A percentile compares a stretch with the other conserved stretches of the same genome.
phyloP scores from a whole-genome alignment of 2,329 filamentous ascomycete species.

The Cercospora zeina region DNA sequence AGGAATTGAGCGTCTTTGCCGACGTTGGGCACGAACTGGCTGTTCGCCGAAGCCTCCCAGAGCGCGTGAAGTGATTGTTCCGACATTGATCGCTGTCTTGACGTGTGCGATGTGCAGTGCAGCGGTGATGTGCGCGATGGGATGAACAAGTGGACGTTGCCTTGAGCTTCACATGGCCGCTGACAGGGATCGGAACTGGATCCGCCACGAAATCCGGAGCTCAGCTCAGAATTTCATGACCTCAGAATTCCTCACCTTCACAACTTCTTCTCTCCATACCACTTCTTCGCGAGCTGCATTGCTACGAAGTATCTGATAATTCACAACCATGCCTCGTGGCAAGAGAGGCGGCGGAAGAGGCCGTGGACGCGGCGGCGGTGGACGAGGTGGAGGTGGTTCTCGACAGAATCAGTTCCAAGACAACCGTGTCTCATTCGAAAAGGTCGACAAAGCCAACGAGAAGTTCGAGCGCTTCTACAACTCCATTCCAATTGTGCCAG shows the following conservation, averaged over 20 bases:
- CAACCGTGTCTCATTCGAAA: slow-evolving; percentile 52
- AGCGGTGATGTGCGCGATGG: background rate
- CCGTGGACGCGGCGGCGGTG: slow-evolving; percentile 26
- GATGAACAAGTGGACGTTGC: slow-evolving; percentile 14
- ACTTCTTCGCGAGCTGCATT: background rate
- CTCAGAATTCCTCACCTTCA: slow-evolving; percentile 1
- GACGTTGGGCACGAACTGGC: slow-evolving; percentile 77
- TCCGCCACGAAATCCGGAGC: slow-evolving; percentile 16
- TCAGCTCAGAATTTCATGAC: slow-evolving; percentile 9
- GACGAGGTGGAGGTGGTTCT: slow-evolving; percentile 33
- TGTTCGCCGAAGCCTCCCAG: slow-evolving; percentile 89
- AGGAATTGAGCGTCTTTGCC: slow-evolving; percentile 82
- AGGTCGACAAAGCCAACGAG: slow-evolving; percentile 76
- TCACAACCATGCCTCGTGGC: slow-evolving; percentile 27
- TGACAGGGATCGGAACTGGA: slow-evolving; percentile 10
- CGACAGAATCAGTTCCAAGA: slow-evolving; percentile 35
- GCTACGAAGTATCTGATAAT: background rate
- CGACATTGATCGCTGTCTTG: slow-evolving; percentile 58
- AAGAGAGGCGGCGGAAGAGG: slow-evolving; percentile 32
- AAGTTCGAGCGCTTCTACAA: slow-evolving; percentile 88
- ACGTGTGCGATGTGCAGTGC: slow-evolving; percentile 5
- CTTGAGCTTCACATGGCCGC: slow-evolving; percentile 12
- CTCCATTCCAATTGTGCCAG: slow-evolving; percentile 69
- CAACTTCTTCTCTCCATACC: background rate
- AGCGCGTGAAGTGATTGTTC: slow-evolving; percentile 76